phyloP scores from a whole-genome alignment of 1,139 yeast genomes.

The Blastobotrys aristatus region DNA sequence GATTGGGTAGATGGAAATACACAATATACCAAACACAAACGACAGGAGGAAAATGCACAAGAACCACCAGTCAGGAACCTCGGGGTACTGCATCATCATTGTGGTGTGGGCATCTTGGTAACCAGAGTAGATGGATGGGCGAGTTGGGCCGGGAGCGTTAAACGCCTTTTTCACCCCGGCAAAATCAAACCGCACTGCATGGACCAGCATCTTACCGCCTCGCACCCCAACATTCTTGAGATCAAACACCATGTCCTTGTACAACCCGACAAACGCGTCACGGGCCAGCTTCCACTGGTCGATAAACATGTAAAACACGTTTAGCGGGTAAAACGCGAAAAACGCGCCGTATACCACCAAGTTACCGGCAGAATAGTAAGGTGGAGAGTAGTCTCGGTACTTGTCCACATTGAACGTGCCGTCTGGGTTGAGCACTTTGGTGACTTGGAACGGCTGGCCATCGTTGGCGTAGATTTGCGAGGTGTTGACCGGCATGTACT shows the following conservation, averaged over 20 bases:
- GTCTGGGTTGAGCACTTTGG: conserved; percentile 34
- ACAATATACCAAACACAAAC: conserved; percentile 44
- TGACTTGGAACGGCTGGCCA: conserved; percentile 43
- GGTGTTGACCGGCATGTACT: conserved; percentile 51
- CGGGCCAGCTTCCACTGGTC: conserved; percentile 23
- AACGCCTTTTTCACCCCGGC: conserved; percentile 3
- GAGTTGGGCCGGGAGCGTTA: not conserved
- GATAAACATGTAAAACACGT: conserved; percentile 23
- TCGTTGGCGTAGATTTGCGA: conserved; percentile 46
- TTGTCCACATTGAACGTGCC: conserved; percentile 33
- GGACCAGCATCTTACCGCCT: not conserved
- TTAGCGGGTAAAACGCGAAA: conserved; percentile 31
- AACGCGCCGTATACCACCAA: conserved; percentile 35
- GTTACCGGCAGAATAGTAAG: conserved; percentile 41
- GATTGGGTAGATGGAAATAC: conserved; percentile 41
- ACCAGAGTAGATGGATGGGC: conserved; percentile 11
- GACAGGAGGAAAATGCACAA: conserved; percentile 40
- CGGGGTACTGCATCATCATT: conserved; percentile 19
- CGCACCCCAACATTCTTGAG: not conserved
- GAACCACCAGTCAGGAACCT: conserved; percentile 57
- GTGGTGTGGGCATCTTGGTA: conserved; percentile 15
- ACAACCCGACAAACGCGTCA: conserved; percentile 21
- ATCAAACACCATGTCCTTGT: conserved; percentile 7
- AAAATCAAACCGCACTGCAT: conserved; percentile 1
- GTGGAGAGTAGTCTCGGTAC: conserved; percentile 43